Evolutionary conservation across 2,329 filamentous ascomycete genomes (phyloP).

Genomic region (Neobulgaria alba): DNA sequence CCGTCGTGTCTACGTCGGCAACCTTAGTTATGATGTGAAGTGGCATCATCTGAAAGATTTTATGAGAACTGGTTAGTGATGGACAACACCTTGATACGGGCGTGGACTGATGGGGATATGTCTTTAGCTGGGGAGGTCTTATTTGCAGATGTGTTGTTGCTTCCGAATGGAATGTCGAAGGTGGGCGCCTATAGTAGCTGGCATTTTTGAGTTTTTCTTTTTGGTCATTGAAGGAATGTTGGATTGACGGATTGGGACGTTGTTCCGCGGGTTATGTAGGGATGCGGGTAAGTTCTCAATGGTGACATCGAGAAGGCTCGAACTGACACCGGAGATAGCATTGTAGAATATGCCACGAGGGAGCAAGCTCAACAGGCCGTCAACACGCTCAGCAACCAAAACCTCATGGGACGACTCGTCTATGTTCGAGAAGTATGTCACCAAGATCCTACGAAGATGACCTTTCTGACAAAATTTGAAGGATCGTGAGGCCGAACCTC

Average conservation of each 20-base stretch:
- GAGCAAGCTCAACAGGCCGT: slow-evolving; percentile 98
- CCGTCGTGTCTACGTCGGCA: slow-evolving; percentile 98
- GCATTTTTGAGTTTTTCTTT: slow-evolving; percentile 57
- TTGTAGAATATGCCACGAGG: slow-evolving; percentile 99
- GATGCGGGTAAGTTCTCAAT: slow-evolving; percentile 84
- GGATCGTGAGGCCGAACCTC: slow-evolving; percentile 97
- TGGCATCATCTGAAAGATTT: slow-evolving; percentile 99
- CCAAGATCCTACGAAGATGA: slow-evolving; percentile 3
- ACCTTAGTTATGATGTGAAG: slow-evolving; percentile 98
- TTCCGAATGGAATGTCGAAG: slow-evolving; percentile 99
- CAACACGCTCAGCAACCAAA: slow-evolving; percentile 97
- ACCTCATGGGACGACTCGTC: slow-evolving; percentile 94
- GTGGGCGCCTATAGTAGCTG: slow-evolving; percentile 92
- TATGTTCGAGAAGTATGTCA: slow-evolving; percentile 86
- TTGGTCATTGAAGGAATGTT: slow-evolving; percentile 74
- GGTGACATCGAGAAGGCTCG: neutral
- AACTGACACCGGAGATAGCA: slow-evolving; percentile 45
- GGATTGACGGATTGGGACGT: slow-evolving; percentile 98
- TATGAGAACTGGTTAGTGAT: slow-evolving; percentile 89
- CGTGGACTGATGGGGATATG: slow-evolving; percentile 31
- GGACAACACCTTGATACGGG: slow-evolving; percentile 17
- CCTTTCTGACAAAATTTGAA: slow-evolving; percentile 30
- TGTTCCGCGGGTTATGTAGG: slow-evolving; percentile 89
- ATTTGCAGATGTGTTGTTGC: slow-evolving; percentile 97
- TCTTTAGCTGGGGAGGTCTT: slow-evolving; percentile 89